Evolutionary conservation across 2,329 filamentous ascomycete genomes (phyloP).

Genomic region (Pyrenochaeta sp.): DNA sequence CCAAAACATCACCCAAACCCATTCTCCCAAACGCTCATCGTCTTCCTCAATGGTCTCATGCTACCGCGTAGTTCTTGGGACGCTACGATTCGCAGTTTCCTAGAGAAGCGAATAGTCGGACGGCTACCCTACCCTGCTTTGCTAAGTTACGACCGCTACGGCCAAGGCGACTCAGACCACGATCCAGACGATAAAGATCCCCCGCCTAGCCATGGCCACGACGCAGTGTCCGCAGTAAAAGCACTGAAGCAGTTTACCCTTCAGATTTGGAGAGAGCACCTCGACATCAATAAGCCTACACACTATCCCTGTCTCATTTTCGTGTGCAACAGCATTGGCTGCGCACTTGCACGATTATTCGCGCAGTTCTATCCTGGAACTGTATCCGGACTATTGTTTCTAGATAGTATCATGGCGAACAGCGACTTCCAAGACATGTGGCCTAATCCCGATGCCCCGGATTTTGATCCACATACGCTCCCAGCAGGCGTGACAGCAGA

Average conservation of each 20-base stretch:
- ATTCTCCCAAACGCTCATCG: slow-evolving; percentile 49
- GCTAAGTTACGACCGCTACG: slow-evolving; percentile 66
- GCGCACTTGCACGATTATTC: slow-evolving; percentile 62
- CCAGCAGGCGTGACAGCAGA: slow-evolving; percentile 51
- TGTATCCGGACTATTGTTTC: slow-evolving; percentile 59
- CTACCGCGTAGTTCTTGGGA: slow-evolving; percentile 53
- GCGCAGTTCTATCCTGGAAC: slow-evolving; percentile 56
- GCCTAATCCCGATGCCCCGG: slow-evolving; percentile 61
- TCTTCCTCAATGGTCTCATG: slow-evolving; percentile 57
- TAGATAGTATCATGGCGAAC: slow-evolving; percentile 68
- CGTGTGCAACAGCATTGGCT: slow-evolving; percentile 63
- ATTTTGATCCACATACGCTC: slow-evolving; percentile 54
- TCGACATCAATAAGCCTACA: slow-evolving; percentile 45
- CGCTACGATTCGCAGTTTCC: slow-evolving; percentile 41
- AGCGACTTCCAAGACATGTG: slow-evolving; percentile 64
- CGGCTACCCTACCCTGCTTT: slow-evolving; percentile 52
- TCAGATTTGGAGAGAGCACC: slow-evolving; percentile 49
- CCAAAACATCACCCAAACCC: slow-evolving; percentile 36
- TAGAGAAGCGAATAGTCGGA: slow-evolving; percentile 34
- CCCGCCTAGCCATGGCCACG: slow-evolving; percentile 57
- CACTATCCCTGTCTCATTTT: slow-evolving; percentile 52
- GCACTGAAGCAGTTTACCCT: slow-evolving; percentile 57
- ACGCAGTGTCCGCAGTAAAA: slow-evolving; percentile 53
- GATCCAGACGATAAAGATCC: slow-evolving; percentile 52
- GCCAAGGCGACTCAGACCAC: slow-evolving; percentile 62